Evolutionary conservation across 805 yeast species (phyloP), one percentile per base, ranked within the genome.

Genomic region (Saturnispora gosingensis): DNA sequence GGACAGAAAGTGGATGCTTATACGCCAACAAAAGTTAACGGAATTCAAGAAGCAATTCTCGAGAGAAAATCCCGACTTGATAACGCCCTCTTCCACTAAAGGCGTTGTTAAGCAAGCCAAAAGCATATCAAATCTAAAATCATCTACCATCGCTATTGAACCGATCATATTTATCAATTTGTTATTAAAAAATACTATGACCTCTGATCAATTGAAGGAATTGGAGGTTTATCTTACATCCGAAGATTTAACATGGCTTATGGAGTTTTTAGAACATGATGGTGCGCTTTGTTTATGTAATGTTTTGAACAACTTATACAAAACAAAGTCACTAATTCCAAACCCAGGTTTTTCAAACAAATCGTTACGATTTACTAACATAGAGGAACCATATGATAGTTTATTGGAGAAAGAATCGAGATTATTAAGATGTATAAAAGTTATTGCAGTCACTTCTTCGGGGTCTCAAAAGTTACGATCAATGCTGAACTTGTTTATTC

Each of bases 201-300:
- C 85, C 1, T 70, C 80, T 4, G 80, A 78, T 49, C 88, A 90
- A 64, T 71, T 91, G 56, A 87, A 85, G 39, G 86, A 86, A 58
- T 74, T 93, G 49, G 88, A 93, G 85, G 96, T 93, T 5, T 88
- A 96, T 45, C 72, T 91, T 43, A 80, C 98, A 56, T 88, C 98
- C 0, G 98, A 91, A 63, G 69, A 67, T 43, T 54, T 68, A 35
- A 77, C 72, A 36, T 93, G 99, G 99, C 96, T 90, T 1, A 77
- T 82, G 53, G 77, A 74, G 24, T 93, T 93, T 61, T 73, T 93
- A 18, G 83, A 80, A 52, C 77, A 81, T 48, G 97, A 91, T 67
- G 99, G 99, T 39, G 96, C 88, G 53, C 80, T 87, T 4, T 90
- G 95, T 0, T 75, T 93, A 53, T 84, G 93, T 30, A 82, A 85